Conservation (phyloP, 2,329 filamentous ascomycete species). For the Sordariomycetes sp. region DNA sequence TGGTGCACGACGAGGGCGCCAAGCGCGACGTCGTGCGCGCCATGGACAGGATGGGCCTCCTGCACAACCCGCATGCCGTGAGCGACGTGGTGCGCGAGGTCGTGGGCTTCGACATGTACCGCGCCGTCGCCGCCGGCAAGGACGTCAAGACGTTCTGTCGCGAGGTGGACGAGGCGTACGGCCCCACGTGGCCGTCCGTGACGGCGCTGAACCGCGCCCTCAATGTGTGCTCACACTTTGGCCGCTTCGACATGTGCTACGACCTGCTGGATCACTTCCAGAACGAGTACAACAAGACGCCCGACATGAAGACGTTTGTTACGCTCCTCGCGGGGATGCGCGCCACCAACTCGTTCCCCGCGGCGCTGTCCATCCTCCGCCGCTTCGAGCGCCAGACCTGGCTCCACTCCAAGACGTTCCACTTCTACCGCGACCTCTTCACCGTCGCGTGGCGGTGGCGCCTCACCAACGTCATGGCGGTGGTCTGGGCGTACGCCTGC, state of each 20-base stretch:
- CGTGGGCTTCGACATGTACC: conserved; percentile 27
- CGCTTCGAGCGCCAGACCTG: background rate
- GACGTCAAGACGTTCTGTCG: conserved; percentile 22
- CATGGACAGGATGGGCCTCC: conserved; percentile 30
- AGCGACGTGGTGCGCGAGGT: conserved; percentile 26
- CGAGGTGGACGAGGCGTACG: conserved; percentile 28
- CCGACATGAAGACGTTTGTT: conserved; percentile 3
- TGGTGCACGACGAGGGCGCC: conserved; percentile 46
- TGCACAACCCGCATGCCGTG: conserved; percentile 21
- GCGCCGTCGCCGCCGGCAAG: conserved; percentile 21
- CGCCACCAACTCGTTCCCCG: background rate
- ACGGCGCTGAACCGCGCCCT: conserved; percentile 23
- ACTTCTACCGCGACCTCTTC: background rate
- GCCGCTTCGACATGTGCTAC: conserved; percentile 9
- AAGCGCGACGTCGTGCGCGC: conserved; percentile 28
- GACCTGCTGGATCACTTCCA: conserved; percentile 1
- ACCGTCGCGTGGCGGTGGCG: background rate
- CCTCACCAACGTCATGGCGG: conserved; percentile 14
- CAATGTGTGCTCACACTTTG: conserved; percentile 26
- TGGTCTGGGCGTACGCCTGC: conserved; percentile 19
- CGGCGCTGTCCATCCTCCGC: background rate
- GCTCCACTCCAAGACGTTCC: background rate
- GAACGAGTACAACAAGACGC: background rate
- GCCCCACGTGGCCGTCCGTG: conserved; percentile 27
- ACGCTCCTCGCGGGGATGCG: conserved; percentile 4